Percentiles rank a stretch among this genome's conserved stretches.
Conservation (phyloP, 441 rosid species). For the Gossypium gossypioides region DNA sequence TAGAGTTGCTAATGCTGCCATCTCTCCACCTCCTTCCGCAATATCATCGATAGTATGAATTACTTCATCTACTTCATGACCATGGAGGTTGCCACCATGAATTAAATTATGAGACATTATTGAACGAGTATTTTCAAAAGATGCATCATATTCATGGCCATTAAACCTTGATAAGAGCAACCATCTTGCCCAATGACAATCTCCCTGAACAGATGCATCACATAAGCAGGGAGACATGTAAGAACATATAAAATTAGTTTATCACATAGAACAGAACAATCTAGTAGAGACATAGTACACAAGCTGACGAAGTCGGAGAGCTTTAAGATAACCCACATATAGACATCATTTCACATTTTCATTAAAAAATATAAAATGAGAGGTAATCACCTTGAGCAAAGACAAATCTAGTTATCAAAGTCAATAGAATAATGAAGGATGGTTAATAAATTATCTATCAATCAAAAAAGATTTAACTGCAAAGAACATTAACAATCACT, state of each 20-base stretch:
- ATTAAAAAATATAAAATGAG: neutral
- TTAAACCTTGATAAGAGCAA: conserved; percentile 76
- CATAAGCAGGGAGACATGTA: conserved; percentile 11
- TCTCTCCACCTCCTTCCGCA: conserved; percentile 91
- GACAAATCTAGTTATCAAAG: neutral
- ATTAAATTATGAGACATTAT: conserved; percentile 45
- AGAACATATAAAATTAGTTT: conserved; percentile 13
- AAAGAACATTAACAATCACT: conserved; percentile 22
- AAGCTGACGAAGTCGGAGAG: neutral
- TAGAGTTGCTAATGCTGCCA: conserved; percentile 98
- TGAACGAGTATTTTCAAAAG: conserved; percentile 84
- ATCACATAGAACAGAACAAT: neutral
- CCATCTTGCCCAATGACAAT: conserved; percentile 98
- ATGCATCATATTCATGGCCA: conserved; percentile 90
- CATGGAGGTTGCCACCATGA: conserved; percentile 45
- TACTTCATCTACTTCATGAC: conserved; percentile 52
- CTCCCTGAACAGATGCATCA: conserved; percentile 58
- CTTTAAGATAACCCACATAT: neutral
- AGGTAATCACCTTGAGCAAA: neutral
- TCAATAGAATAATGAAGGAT: neutral
- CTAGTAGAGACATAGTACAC: conserved; percentile 1
- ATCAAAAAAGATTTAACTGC: neutral
- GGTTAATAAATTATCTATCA: neutral
- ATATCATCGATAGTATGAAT: conserved; percentile 87
- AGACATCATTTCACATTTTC: neutral